Conservation (phyloP, 2,329 filamentous ascomycete genomes). For the Monosporascus sp. region DNA sequence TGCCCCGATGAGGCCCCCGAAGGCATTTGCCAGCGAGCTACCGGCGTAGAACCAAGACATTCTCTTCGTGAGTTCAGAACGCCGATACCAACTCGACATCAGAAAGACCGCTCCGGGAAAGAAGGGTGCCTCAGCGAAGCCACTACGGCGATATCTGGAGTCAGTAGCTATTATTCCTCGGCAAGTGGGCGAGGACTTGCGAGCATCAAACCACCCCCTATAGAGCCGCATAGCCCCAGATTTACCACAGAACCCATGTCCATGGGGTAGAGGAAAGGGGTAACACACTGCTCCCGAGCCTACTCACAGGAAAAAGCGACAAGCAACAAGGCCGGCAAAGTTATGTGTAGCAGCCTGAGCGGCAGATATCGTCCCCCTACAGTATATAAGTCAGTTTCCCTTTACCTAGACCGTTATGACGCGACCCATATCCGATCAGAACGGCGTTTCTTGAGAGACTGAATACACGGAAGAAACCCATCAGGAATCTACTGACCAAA, state of each 20-base stretch:
- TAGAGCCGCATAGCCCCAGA: too few relatives aligned
- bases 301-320: conserved; percentile 36
- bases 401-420: too few relatives aligned
- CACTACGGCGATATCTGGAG: too few relatives aligned
- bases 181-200: too few relatives aligned
- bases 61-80: conserved; percentile 37
- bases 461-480: background rate
- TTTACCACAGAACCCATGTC: background rate
- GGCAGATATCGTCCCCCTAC: conserved; percentile 26
- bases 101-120: conserved; percentile 44
- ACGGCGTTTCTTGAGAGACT: too few relatives aligned
- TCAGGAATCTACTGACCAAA: conserved; percentile 10
- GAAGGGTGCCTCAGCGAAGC: conserved; percentile 41
- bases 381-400: background rate
- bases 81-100: conserved; percentile 41
- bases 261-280: too few relatives aligned
- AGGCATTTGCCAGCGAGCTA: conserved; percentile 43
- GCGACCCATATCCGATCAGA: too few relatives aligned
- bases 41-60: conserved; percentile 44
- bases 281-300: too few relatives aligned
- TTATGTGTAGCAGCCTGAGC: conserved; percentile 41
- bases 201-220: background rate
- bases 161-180: too few relatives aligned
- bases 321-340: conserved; percentile 38
- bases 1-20: conserved; percentile 45